Base-by-base conservation (phyloP, 1,284 basidiomycete species). In the Lentinula novae-zelandiae region DNA sequence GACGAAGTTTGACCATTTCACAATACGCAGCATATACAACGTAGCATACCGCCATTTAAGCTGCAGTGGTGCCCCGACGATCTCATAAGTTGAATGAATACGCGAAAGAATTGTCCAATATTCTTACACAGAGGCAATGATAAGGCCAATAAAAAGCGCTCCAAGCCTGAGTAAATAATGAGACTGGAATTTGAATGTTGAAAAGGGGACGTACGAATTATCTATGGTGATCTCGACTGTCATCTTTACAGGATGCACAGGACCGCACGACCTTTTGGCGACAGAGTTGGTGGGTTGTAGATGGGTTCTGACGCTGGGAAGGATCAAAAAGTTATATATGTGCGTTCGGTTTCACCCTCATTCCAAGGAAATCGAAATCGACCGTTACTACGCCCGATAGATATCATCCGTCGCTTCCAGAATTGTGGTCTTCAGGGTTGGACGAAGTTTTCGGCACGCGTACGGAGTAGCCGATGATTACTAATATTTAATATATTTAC, bases 121-220 rank as follows among this genome's bases (percentile, higher is more conserved):
- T 34, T 8, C 56, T 50, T 50, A 57, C 56, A 57, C 33, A 6
- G 56, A 46, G 42, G 56, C 31, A 27, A 57, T 48, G 22, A 57
- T 57, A 20, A 57, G 56, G 13, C 56, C 56, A 12, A 50, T 50
- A 48, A 57, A 57, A 39, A 57, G 56, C 8, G 56, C 56, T 36
- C 56, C 56, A 33, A 57, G 44, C 20, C 56, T 57, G 20, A 3
- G 13, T 6, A 20, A 36, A 13, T 27, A 27, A 27, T 27, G 27
- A 27, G 27, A 27, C 27, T 27, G 27, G 3, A 27, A 27, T 2
- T 27, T 4, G 0, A 27, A 27, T 27, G 27, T 27, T 20, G 38
- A 12, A 33, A 27, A n/a, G 20, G 0, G 34, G 13, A 15, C 53
- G 3, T 42, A 54, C 53, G 53, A 40, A 27, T 54, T 54, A 31